Evolutionary conservation across 192 early-diverging fungal species (phyloP).

Genomic region (Coemansia sp.): DNA sequence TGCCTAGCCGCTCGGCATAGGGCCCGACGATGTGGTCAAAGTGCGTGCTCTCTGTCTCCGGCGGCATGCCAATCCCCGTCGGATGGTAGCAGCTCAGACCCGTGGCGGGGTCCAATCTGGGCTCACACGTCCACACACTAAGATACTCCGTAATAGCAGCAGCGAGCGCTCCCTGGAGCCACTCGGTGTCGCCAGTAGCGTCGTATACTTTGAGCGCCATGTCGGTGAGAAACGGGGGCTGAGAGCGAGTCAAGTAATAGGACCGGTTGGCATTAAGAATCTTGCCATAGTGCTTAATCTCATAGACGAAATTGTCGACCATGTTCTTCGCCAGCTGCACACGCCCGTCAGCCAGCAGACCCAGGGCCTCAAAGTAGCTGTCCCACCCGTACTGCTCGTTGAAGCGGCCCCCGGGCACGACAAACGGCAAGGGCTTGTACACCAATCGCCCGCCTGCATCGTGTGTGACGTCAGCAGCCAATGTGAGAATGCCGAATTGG

Average conservation of each 20-base stretch:
- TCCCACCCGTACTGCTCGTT: conserved; percentile 99
- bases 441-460: conserved; percentile 60
- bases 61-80: conserved; percentile 94
- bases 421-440: conserved; percentile 85
- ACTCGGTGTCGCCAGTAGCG: conserved; percentile 61
- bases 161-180: conserved; percentile 71
- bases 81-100: conserved; percentile 87
- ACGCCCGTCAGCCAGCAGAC: conserved; percentile 85
- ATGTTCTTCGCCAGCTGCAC: conserved; percentile 87
- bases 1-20: conserved; percentile 68
- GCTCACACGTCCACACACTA: conserved; percentile 85
- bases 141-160: conserved; percentile 93
- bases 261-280: conserved; percentile 98
- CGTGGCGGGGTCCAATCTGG: conserved; percentile 74
- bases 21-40: conserved; percentile 88
- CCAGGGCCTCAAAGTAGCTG: conserved; percentile 91
- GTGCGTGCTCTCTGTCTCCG: conserved; percentile 94
- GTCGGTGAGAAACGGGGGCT: conserved; percentile 98
- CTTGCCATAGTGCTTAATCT: conserved; percentile 98
- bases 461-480: conserved; percentile 62
- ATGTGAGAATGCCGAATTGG: conserved; percentile 86
- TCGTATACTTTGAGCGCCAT: conserved; percentile 88
- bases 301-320: conserved; percentile 98
- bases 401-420: conserved; percentile 97
- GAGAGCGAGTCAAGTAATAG: conserved; percentile 96